phyloP scores from a whole-genome alignment of 441 rosid species.

The Mallotus repandus region DNA sequence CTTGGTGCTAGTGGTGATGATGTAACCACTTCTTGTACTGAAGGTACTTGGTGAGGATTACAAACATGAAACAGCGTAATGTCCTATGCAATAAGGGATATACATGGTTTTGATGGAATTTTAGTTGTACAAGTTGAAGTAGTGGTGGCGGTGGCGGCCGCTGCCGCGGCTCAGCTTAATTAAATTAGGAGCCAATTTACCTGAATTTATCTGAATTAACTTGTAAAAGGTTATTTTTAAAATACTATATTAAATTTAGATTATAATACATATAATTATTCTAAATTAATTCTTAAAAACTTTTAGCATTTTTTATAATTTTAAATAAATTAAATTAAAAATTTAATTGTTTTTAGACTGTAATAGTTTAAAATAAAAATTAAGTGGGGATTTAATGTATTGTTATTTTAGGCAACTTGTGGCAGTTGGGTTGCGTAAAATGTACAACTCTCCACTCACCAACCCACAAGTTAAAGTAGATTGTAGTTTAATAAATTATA shows the following conservation, averaged over 20 bases:
- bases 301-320: no score
- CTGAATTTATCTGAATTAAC: no score
- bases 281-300: no score
- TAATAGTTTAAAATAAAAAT: no score
- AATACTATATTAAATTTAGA: no score
- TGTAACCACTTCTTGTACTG: neutral
- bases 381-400: no score
- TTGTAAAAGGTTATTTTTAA: no score
- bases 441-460: neutral
- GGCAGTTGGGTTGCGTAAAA: neutral
- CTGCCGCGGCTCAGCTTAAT: constrained; percentile 7
- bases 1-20: constrained; percentile 10
- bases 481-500: neutral
- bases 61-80: neutral
- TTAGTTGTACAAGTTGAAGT: neutral
- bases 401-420: no score
- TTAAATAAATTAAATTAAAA: no score
- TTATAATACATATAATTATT: no score
- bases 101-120: neutral
- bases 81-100: neutral
- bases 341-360: no score
- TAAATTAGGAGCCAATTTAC: neutral
- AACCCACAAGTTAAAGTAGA: neutral
- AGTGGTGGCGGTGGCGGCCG: neutral
- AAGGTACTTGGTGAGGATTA: neutral